phyloP scores from a whole-genome alignment of 2,329 filamentous ascomycete species.

The Niveomyces coronatus region DNA sequence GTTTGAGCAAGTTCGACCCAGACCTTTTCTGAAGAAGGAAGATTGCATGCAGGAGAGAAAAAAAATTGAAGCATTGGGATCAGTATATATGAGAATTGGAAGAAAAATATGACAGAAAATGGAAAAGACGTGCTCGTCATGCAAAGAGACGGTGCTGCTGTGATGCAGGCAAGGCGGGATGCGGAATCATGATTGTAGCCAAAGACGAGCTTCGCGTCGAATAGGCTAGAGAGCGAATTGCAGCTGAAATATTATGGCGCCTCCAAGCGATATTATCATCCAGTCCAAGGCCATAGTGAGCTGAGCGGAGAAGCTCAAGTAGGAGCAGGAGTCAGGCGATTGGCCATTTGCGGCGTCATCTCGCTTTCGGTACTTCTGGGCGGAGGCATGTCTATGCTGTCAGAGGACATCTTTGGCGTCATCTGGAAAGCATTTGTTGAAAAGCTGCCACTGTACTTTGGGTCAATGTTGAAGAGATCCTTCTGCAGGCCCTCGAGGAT shows the following conservation, averaged over 20 bases:
- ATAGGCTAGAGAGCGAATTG: too few relatives aligned
- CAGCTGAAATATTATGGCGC: too few relatives aligned
- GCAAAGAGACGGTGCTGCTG: too few relatives aligned
- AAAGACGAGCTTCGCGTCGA: too few relatives aligned
- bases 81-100: not conserved
- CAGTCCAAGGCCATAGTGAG: too few relatives aligned
- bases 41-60: not conserved
- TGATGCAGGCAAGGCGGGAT: too few relatives aligned
- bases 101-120: not conserved
- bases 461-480: conserved; percentile 27
- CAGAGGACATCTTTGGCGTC: conserved; percentile 11
- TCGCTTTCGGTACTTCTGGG: conserved; percentile 4
- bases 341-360: conserved; percentile 2
- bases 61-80: not conserved
- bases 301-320: too few relatives aligned
- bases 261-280: too few relatives aligned
- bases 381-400: conserved; percentile 7
- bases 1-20: conserved; percentile 3
- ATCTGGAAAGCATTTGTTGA: not conserved
- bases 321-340: conserved; percentile 1
- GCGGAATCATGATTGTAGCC: too few relatives aligned
- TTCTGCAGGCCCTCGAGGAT: conserved; percentile 53
- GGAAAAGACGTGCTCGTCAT: conserved; percentile 3
- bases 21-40: not conserved
- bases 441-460: not conserved